phyloP scores from a whole-genome alignment of 768 basidiomycete species.

The Naganishia vishniacii region DNA sequence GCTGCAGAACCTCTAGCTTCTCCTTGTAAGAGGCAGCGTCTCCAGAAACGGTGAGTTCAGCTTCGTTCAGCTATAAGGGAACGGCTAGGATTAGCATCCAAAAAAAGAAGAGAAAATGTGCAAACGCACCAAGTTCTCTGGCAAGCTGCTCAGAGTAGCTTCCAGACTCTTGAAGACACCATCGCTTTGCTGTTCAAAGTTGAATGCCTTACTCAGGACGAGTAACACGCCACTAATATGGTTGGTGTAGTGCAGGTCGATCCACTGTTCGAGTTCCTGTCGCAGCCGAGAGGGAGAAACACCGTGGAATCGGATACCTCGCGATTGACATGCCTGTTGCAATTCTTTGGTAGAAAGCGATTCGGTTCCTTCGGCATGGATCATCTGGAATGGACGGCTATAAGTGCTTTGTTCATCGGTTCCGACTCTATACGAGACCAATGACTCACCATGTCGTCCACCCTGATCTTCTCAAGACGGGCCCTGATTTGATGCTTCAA shows the following conservation, averaged over 20 bases:
- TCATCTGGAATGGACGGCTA: constrained; percentile 55
- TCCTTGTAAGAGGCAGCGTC: constrained; percentile 90
- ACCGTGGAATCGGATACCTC: constrained; percentile 83
- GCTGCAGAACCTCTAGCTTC: constrained; percentile 93
- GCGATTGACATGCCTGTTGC: constrained; percentile 84
- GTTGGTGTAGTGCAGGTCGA: constrained; percentile 81
- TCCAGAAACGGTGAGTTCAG: constrained; percentile 90
- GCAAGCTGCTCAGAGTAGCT: constrained; percentile 81
- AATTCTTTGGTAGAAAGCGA: constrained; percentile 85
- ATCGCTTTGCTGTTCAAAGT: constrained; percentile 82
- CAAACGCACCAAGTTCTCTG: constrained; percentile 78
- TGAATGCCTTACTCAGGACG: constrained; percentile 88
- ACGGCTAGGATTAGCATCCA: not conserved
- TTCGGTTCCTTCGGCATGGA: constrained; percentile 81
- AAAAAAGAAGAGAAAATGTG: not conserved
- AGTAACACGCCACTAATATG: constrained; percentile 88
- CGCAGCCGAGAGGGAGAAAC: constrained; percentile 80
- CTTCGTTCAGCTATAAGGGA: constrained; percentile 74
- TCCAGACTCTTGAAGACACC: constrained; percentile 77
- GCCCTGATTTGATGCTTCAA: constrained; percentile 83
- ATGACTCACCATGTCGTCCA: constrained; percentile 65
- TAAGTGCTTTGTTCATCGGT: constrained; percentile 14
- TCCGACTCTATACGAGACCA: not conserved
- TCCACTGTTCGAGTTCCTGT: constrained; percentile 88
- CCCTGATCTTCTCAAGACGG: constrained; percentile 71